Base-by-base conservation (phyloP, 495 filamentous ascomycete genomes). In the Penicillium subrubescens region DNA sequence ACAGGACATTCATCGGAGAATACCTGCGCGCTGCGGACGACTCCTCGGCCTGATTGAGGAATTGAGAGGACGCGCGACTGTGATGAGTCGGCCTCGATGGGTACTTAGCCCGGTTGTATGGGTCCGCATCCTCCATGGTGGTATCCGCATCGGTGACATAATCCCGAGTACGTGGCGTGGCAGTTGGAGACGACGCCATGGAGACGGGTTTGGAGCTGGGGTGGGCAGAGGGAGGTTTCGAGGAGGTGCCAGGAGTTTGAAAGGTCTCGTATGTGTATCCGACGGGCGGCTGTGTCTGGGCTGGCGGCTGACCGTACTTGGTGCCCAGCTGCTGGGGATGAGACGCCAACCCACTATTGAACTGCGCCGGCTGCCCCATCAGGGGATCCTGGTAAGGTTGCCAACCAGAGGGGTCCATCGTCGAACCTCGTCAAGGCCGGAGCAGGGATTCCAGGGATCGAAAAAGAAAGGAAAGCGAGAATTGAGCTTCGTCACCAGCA, bases 91-190 rank as follows among this genome's bases (percentile, higher is more conserved):
- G 84, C 79, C 90, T 85, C 52, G 92, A 74, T 31, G 83, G 86
- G 72, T 96, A 95, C 75, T 94, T 94, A 66, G 88, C 84, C 71
- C 86, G 83, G 75, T 89, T 89, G 81, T 93, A 96, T 44, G 89
- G 87, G 74, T 96, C 92, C 41, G 91, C 92, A 73, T 97, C 94
- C 74, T 95, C 91, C 93, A 97, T 97, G 48, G 89, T 83, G 62
- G 95, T 88, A 81, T 97, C 93, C 62, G 87, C 86, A 75, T 93
- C 94, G 57, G 81, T 79, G 69, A 79, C 76, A 77, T 84, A 84
- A 81, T 91, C 88, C 77, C 89, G 87, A 70, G 81, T 77, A 73
- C 87, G 89, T 74, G 89, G 86, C 68, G 86, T 87, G 57, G 84
- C 82, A 59, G 85, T 77, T 31, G 90, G 89, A 62, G 90, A 91